phyloP scores from a whole-genome alignment of 306 rosid genomes.

The Glycine tomentella region DNA sequence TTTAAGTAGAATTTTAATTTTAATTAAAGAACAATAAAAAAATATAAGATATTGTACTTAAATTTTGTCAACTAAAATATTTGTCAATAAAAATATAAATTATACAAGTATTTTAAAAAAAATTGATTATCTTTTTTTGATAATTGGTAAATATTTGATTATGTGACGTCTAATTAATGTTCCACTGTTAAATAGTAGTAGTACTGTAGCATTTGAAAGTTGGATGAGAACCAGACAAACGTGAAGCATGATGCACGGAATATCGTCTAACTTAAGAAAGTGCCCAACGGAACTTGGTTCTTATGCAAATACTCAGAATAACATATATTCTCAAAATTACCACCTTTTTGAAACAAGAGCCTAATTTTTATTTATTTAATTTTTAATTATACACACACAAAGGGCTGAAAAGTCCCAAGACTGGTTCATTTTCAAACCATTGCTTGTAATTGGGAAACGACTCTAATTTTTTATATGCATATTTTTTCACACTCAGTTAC shows the following conservation, averaged over 20 bases:
- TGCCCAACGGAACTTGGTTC: constrained; percentile 47
- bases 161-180: background rate
- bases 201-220: background rate
- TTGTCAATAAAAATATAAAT: background rate
- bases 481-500: background rate
- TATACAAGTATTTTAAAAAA: background rate
- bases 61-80: too few relatives aligned
- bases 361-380: background rate
- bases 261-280: constrained; percentile 11
- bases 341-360: constrained; percentile 38
- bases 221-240: constrained; percentile 24
- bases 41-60: too few relatives aligned
- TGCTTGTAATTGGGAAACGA: background rate
- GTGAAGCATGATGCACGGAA: constrained; percentile 26
- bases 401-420: background rate
- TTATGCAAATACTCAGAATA: constrained; percentile 50
- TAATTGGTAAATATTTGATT: background rate
- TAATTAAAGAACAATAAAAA: too few relatives aligned
- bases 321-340: constrained; percentile 44
- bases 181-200: background rate
- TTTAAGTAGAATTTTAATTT: too few relatives aligned
- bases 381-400: background rate
- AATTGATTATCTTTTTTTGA: too few relatives aligned
- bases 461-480: background rate
- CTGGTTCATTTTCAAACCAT: background rate